These are phyloP conservation scores for Coemansia sp. DNA, from an alignment of 192 early-diverging fungal genomes.

Conservation along the genomic window DNA sequence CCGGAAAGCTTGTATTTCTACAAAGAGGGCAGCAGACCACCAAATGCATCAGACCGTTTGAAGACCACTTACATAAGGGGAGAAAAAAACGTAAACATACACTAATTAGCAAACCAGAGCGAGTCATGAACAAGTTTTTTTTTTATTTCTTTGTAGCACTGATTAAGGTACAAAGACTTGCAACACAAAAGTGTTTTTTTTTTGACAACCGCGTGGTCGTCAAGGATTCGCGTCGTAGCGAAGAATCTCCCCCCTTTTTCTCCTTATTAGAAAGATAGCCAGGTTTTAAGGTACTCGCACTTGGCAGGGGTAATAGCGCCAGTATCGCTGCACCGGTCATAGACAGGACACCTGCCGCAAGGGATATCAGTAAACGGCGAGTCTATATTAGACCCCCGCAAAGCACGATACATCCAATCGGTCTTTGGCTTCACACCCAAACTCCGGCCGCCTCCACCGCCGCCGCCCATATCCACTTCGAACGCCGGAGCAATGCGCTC, in stretches of 20 bases:
- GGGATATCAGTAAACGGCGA: constrained; percentile 78
- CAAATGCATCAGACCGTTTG: neutral
- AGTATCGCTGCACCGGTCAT: constrained; percentile 69
- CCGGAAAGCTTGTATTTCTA: neutral
- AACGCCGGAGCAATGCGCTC: constrained; percentile 64
- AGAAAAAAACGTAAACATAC: too few species aligned
- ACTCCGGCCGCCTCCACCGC: constrained; percentile 60
- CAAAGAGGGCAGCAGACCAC: neutral
- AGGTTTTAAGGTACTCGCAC: constrained; percentile 82
- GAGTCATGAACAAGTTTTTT: neutral
- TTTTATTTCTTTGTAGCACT: neutral
- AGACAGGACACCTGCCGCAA: constrained; percentile 89
- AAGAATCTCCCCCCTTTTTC: too few species aligned
- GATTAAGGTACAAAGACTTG: neutral
- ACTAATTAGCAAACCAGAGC: neutral
- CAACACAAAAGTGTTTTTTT: neutral
- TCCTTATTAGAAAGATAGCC: constrained; percentile 65
- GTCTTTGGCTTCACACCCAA: constrained; percentile 56
- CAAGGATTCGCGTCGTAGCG: neutral
- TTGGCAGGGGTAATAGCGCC: constrained; percentile 76
- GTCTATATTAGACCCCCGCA: constrained; percentile 53
- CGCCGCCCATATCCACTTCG: constrained; percentile 57
- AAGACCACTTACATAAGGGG: neutral
- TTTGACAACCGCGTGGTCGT: constrained; percentile 4
- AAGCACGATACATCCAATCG: constrained; percentile 77